Evolutionary conservation across 106 monocot genomes (phyloP).

Genomic region (Dendrobium huoshanense): DNA sequence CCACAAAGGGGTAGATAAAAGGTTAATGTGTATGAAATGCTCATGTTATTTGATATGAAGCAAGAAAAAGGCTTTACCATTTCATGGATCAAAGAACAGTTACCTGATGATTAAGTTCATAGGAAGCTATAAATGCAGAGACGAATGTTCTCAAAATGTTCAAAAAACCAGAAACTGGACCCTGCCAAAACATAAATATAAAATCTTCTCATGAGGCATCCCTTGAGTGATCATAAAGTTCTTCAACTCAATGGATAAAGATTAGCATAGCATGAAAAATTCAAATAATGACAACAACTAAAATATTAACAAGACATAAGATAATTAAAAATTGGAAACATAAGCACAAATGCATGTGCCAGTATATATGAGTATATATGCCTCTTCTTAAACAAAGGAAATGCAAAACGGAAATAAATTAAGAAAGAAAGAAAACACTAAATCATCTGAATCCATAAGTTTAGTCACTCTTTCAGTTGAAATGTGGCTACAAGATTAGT

Average conservation of each 20-base stretch:
- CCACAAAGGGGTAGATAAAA: not conserved
- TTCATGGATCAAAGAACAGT: not conserved
- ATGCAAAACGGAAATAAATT: not conserved
- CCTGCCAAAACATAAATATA: constrained; percentile 30
- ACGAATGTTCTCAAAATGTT: constrained; percentile 78
- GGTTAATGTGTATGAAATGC: not conserved
- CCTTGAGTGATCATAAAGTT: not conserved
- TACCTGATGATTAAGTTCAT: constrained; percentile 74
- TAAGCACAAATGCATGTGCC: not conserved
- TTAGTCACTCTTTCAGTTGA: not conserved
- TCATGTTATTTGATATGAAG: not conserved
- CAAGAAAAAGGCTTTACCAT: not conserved
- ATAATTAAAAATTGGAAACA: not conserved
- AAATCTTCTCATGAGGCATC: not conserved
- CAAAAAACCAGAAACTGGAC: constrained; percentile 73
- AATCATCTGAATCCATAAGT: not conserved
- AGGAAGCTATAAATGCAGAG: constrained; percentile 89
- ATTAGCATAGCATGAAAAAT: not conserved
- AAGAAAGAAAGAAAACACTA: not conserved
- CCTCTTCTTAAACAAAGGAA: not conserved
- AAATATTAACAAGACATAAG: not conserved
- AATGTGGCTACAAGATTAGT: not conserved
- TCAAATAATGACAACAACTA: not conserved
- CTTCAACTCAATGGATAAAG: not conserved
- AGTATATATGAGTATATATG: not conserved